These are phyloP conservation scores for Mucor saturninus DNA, from an alignment of 371 early-diverging fungal species.

Conservation along the genomic window DNA sequence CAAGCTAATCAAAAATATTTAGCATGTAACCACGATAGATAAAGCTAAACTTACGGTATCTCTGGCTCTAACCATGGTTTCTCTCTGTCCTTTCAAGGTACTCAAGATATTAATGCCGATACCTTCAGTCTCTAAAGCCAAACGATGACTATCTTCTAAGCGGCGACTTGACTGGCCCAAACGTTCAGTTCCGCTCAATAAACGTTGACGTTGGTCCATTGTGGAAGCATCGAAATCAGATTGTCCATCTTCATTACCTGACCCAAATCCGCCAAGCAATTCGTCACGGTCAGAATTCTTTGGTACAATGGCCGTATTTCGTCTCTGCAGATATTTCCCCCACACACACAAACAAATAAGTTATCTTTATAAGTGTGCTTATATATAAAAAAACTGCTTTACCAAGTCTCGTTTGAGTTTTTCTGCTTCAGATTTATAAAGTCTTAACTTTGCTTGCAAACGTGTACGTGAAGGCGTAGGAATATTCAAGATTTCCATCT, in stretches of 20 bases:
- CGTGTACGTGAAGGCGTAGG: constrained; percentile 68
- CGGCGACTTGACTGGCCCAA: constrained; percentile 78
- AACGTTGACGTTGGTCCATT: constrained; percentile 82
- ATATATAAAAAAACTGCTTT: constrained; percentile 11
- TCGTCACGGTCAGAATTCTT: constrained; percentile 66
- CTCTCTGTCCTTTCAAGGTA: constrained; percentile 84
- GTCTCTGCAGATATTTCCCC: constrained; percentile 29
- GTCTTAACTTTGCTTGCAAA: constrained; percentile 73
- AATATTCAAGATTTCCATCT: constrained; percentile 85
- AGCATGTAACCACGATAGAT: no score
- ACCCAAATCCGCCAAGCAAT: constrained; percentile 61
- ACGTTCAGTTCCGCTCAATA: constrained; percentile 85
- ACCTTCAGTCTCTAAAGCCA: constrained; percentile 91
- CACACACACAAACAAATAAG: no score
- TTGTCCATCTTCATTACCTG: constrained; percentile 37
- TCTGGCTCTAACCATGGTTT: constrained; percentile 86
- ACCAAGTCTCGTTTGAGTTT: constrained; percentile 77
- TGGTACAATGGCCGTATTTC: constrained; percentile 43
- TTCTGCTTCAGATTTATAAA: constrained; percentile 80
- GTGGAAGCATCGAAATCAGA: constrained; percentile 66
- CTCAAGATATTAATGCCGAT: constrained; percentile 85
- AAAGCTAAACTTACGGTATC: constrained; percentile 68
- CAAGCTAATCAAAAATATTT: constrained; percentile 51
- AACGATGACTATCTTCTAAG: constrained; percentile 86
- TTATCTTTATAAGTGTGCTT: no score